A percentile compares a stretch with the other conserved stretches of the same genome.
Conservation (phyloP, 495 filamentous ascomycete genomes). For the Xylaria sp. region DNA sequence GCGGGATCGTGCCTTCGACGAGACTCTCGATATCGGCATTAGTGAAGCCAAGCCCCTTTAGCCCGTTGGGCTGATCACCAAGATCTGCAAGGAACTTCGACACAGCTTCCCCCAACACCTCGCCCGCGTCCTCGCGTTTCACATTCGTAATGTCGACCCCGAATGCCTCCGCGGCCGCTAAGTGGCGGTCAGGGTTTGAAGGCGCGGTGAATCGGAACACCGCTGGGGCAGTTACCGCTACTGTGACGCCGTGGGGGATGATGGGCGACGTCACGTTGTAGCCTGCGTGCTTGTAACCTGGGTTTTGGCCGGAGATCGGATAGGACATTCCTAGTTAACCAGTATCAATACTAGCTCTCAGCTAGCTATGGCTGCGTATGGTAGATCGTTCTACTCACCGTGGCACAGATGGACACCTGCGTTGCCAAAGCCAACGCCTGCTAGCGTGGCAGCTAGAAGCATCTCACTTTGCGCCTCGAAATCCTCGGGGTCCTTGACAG, state of each 20-base stretch:
- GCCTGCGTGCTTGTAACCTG: slow-evolving; percentile 83
- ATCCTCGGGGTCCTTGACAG: slow-evolving; percentile 86
- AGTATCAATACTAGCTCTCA: neutral
- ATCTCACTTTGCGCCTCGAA: slow-evolving; percentile 90
- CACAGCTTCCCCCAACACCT: slow-evolving; percentile 83
- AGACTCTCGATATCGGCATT: slow-evolving; percentile 74
- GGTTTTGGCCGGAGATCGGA: slow-evolving; percentile 92
- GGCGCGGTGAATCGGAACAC: slow-evolving; percentile 93
- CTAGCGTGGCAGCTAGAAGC: slow-evolving; percentile 91
- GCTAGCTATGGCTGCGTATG: neutral
- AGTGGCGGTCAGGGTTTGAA: slow-evolving; percentile 88
- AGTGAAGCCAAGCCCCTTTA: slow-evolving; percentile 84
- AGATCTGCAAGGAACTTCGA: slow-evolving; percentile 78
- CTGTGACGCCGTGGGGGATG: slow-evolving; percentile 94
- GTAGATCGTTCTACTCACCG: slow-evolving; percentile 48
- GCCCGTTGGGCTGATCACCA: slow-evolving; percentile 87
- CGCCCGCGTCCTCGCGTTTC: slow-evolving; percentile 84
- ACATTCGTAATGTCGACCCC: slow-evolving; percentile 87
- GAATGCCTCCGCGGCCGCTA: slow-evolving; percentile 87
- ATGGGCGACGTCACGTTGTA: slow-evolving; percentile 77
- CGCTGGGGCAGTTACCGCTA: slow-evolving; percentile 91
- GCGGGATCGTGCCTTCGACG: slow-evolving; percentile 93
- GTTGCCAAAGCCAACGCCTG: slow-evolving; percentile 96
- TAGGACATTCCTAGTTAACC: slow-evolving; percentile 77
- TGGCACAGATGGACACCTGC: slow-evolving; percentile 97